These are phyloP conservation scores for Sarcodon aspratus DNA, from an alignment of 768 basidiomycete genomes.

Conservation along the genomic window DNA sequence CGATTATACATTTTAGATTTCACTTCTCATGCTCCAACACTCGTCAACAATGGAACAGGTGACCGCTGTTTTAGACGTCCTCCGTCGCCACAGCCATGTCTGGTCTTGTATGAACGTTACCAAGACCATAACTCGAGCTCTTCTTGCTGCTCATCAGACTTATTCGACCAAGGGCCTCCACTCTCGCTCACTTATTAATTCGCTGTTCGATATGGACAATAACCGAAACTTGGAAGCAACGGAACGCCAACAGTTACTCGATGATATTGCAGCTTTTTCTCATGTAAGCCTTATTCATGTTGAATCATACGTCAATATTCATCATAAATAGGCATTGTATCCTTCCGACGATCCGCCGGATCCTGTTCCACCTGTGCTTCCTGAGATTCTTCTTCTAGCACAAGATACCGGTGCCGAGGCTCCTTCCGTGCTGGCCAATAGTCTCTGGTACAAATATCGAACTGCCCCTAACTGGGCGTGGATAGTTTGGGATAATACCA, in stretches of 20 bases:
- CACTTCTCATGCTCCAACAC: slow-evolving; percentile 35
- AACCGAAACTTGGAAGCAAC: slow-evolving; percentile 40
- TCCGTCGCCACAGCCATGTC: slow-evolving; percentile 60
- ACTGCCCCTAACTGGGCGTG: slow-evolving; percentile 64
- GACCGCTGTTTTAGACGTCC: slow-evolving; percentile 52
- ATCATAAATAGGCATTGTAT: slow-evolving; percentile 23
- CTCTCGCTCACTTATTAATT: slow-evolving; percentile 48
- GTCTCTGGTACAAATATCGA: slow-evolving; percentile 76
- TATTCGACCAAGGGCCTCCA: slow-evolving; percentile 59
- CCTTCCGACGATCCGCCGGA: slow-evolving; percentile 23
- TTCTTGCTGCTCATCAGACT: slow-evolving; percentile 48
- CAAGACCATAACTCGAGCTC: slow-evolving; percentile 39
- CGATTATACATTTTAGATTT: slow-evolving; percentile 15
- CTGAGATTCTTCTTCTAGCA: slow-evolving; percentile 60
- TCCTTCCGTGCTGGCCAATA: slow-evolving; percentile 60
- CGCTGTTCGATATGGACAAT: slow-evolving; percentile 57
- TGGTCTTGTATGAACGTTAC: slow-evolving; percentile 72
- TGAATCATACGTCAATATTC: background rate
- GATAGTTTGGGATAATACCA: slow-evolving; percentile 78
- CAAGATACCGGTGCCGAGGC: slow-evolving; percentile 48
- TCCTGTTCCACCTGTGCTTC: slow-evolving; percentile 26
- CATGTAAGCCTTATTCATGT: slow-evolving; percentile 29
- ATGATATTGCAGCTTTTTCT: slow-evolving; percentile 51
- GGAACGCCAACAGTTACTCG: slow-evolving; percentile 47
- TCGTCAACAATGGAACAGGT: slow-evolving; percentile 41